Conservation (phyloP, 345 rosid genomes). For the Linum trigynum region DNA sequence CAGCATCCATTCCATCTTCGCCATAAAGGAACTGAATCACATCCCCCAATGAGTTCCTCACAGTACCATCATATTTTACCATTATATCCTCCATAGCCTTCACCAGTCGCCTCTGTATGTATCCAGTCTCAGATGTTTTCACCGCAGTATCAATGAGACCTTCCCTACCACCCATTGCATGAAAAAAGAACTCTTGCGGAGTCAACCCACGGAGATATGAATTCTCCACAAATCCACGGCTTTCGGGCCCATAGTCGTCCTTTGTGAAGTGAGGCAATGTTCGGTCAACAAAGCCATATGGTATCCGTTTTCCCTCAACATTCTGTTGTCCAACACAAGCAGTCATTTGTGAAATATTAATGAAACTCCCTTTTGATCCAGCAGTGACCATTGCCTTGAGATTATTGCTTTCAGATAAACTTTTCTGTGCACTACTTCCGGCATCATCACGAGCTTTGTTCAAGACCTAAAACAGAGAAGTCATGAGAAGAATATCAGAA, state of each 20-base stretch:
- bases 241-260: conserved; percentile 94
- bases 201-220: conserved; percentile 96
- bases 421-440: conserved; percentile 90
- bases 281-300: conserved; percentile 80
- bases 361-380: conserved; percentile 98
- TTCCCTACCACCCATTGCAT: no score
- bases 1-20: conserved; percentile 98
- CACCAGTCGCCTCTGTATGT: conserved; percentile 94
- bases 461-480: conserved; percentile 42
- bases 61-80: conserved; percentile 99
- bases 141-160: no score
- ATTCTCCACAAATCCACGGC: conserved; percentile 99
- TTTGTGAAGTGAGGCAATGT: conserved; percentile 95
- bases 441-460: conserved; percentile 99
- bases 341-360: conserved; percentile 97
- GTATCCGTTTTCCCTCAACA: conserved; percentile 98
- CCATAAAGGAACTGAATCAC: conserved; percentile 97
- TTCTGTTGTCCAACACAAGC: conserved; percentile 95
- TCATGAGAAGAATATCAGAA: conserved; percentile 1
- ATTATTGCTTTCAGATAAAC: conserved; percentile 95
- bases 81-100: conserved; percentile 95
- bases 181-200: conserved; percentile 55
- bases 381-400: conserved; percentile 99
- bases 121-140: conserved; percentile 97
- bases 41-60: conserved; percentile 92